Evolutionary conservation across 2,329 filamentous ascomycete species (phyloP), one percentile per base, ranked within the genome.

Genomic region (Fusarium chlamydosporum): DNA sequence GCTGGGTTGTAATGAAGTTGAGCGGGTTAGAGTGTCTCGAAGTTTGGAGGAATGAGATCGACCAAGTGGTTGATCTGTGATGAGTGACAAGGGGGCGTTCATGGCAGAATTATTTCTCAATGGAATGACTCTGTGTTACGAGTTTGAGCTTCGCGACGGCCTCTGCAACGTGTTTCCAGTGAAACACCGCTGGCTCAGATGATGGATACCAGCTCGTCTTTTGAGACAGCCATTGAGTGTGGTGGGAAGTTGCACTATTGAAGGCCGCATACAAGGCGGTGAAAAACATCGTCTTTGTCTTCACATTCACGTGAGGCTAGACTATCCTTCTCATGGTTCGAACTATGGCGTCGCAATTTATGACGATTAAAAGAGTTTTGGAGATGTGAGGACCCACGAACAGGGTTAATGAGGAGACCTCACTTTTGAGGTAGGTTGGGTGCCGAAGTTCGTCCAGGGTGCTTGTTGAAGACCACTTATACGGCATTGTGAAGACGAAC

Each of bases 11-110:
- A 47, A 45, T 35, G 20, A 45, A 37, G 34, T 56, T 56, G 56
- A 52, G 43, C 54, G 43, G 37, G 35, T 50, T 18, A 45, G 67
- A 42, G 55, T 42, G 23, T 26, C 45, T 59, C 38, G 23, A 51
- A 53, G 50, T 40, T 42, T 38, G 45, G 41, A 56, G 50, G 56
- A 50, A 45, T 52, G 48, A 46, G 63, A 57, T 57, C 26, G 45
- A 50, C 66, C 66, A 67, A 69, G 66, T 42, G 66, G 66, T 63
- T 52, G 52, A 70, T 50, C 41, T 33, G 34, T 37, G 50, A 42
- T 38, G 50, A 45, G 23, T 42, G 34, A 67, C 51, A 70, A 62
- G 43, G 56, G 52, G 54, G 16, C 35, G 40, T 41, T 54, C 51
- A 42, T 54, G 56, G 46, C 47, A 48, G 42, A 45, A 50, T 23